phyloP scores from a whole-genome alignment of 768 basidiomycete species.

The Pulveroboletus sp. region DNA sequence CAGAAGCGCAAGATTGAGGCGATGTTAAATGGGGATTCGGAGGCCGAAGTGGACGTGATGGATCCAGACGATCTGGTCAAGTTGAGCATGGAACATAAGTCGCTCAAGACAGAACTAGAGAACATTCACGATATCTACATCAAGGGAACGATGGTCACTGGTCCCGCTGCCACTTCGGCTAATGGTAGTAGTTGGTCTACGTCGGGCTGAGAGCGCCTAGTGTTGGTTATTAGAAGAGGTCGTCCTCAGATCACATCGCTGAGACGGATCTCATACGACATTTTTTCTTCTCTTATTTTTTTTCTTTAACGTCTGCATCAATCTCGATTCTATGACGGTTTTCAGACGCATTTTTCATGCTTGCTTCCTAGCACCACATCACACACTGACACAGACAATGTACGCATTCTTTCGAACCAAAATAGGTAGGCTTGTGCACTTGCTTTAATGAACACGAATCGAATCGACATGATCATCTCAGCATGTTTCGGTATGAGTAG shows the following conservation, averaged over 20 bases:
- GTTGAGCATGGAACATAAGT: conserved; percentile 41
- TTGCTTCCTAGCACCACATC: background rate
- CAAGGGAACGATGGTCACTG: conserved; percentile 8
- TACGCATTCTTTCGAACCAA: background rate
- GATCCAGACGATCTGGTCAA: conserved; percentile 47
- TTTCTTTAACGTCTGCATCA: background rate
- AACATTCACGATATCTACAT: conserved; percentile 40
- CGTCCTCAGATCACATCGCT: background rate
- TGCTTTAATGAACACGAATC: too few relatives aligned
- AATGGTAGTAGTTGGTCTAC: background rate
- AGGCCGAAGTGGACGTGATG: conserved; percentile 51
- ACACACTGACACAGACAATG: background rate
- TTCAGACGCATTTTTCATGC: background rate
- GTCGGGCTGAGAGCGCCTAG: conserved; percentile 9
- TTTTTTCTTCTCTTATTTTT: background rate
- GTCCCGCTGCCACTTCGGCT: background rate
- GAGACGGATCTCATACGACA: background rate
- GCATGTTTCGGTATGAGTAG: background rate
- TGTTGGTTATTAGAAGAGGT: background rate
- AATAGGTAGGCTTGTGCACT: background rate
- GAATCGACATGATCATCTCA: background rate
- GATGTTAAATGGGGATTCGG: conserved; percentile 51
- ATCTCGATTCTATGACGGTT: background rate
- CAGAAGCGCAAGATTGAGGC: conserved; percentile 51
- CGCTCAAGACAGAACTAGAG: conserved; percentile 50